Percentiles rank a stretch among this genome's conserved stretches.
Evolutionary conservation across 208 protist species (phyloP).

Genomic region (Endotrypanum monterogeii): DNA sequence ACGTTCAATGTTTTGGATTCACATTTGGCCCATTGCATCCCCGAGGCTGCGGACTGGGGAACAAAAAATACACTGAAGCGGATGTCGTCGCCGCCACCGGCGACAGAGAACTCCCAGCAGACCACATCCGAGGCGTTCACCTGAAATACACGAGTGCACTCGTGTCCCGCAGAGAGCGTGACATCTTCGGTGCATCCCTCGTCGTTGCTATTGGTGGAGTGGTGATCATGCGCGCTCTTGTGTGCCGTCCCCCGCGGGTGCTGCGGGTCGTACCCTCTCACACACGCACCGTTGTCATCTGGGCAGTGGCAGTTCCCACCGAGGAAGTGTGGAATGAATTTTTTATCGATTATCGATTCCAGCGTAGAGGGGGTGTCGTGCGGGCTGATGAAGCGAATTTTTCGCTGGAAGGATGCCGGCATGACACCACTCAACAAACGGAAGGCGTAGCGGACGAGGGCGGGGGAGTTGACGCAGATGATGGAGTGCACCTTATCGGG

Average conservation of each 20-base stretch:
- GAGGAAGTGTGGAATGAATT: slow-evolving; percentile 44
- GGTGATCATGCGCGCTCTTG: too few species aligned
- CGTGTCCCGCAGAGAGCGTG: slow-evolving; percentile 12
- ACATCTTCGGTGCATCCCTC: slow-evolving; percentile 28
- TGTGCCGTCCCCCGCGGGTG: slow-evolving; percentile 3
- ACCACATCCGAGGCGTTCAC: slow-evolving; percentile 39
- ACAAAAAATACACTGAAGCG: slow-evolving; percentile 46
- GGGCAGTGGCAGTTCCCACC: slow-evolving; percentile 43
- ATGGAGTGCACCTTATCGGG: slow-evolving; percentile 56
- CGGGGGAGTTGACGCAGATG: slow-evolving; percentile 51
- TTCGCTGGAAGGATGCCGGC: slow-evolving; percentile 29
- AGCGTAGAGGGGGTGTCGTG: slow-evolving; percentile 31
- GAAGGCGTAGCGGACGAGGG: slow-evolving; percentile 32
- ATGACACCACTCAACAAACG: slow-evolving; percentile 23
- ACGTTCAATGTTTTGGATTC: slow-evolving; percentile 6
- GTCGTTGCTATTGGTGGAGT: not conserved
- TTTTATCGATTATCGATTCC: slow-evolving; percentile 33
- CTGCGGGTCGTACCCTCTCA: slow-evolving; percentile 17
- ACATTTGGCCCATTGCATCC: not conserved
- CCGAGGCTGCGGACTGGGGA: not conserved
- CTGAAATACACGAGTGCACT: slow-evolving; percentile 28
- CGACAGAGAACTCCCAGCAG: slow-evolving; percentile 61
- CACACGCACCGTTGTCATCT: slow-evolving; percentile 11
- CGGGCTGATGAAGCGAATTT: slow-evolving; percentile 45
- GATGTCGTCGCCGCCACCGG: slow-evolving; percentile 22